Conservation (phyloP, 352 stramenopile genomes). For the Globisporangium emineosum region DNA sequence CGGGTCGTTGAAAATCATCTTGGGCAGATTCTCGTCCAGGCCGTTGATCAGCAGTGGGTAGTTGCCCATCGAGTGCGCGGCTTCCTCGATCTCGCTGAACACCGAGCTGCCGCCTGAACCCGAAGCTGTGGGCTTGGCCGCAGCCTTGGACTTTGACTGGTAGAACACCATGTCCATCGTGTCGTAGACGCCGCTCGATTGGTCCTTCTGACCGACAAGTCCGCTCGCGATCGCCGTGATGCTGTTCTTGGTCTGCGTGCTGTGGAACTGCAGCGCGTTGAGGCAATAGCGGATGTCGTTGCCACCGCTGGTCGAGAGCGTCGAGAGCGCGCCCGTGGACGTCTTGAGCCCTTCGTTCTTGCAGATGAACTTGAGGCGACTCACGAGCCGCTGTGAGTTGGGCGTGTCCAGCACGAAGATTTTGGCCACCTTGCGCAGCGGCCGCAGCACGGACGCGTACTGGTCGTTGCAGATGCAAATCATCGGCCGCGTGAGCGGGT, state of each 20-base stretch:
- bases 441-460: slow-evolving; percentile 93
- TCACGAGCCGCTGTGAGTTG: slow-evolving; percentile 85
- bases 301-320: slow-evolving; percentile 56
- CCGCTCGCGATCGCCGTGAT: slow-evolving; percentile 29
- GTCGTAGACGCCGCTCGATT: slow-evolving; percentile 58
- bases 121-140: slow-evolving; percentile 30
- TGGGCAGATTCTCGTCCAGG: slow-evolving; percentile 87
- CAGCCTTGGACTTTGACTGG: slow-evolving; percentile 39
- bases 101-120: slow-evolving; percentile 8
- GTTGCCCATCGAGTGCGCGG: slow-evolving; percentile 74
- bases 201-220: slow-evolving; percentile 58
- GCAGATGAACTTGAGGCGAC: slow-evolving; percentile 91
- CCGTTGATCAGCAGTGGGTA: slow-evolving; percentile 76
- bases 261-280: slow-evolving; percentile 96
- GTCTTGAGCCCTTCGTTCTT: slow-evolving; percentile 83
- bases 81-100: slow-evolving; percentile 62
- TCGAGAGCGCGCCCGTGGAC: slow-evolving; percentile 61
- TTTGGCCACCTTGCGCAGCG: slow-evolving; percentile 91
- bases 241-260: slow-evolving; percentile 28
- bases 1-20: slow-evolving; percentile 89
- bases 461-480: slow-evolving; percentile 99
- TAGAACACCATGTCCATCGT: slow-evolving; percentile 77
- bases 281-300: slow-evolving; percentile 96
- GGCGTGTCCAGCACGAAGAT: slow-evolving; percentile 92
- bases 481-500: slow-evolving; percentile 90